These are phyloP conservation scores for Fusarium globosum DNA, from an alignment of 2,329 filamentous ascomycete genomes.

Conservation along the genomic window DNA sequence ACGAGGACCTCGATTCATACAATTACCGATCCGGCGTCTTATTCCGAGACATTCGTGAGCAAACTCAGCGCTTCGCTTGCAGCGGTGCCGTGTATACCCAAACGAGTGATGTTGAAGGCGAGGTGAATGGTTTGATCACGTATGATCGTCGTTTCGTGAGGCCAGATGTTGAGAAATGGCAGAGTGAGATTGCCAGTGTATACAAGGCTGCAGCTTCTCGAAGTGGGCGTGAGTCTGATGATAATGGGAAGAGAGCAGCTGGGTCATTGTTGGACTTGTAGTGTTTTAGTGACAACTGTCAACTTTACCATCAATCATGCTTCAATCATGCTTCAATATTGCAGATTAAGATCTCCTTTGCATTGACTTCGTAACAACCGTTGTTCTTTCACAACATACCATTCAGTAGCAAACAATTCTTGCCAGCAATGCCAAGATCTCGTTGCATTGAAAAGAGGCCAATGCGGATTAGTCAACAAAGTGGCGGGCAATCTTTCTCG, in stretches of 20 bases:
- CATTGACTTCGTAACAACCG: not conserved
- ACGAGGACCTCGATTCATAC: constrained; percentile 67
- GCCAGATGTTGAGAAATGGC: constrained; percentile 68
- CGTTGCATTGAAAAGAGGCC: no score
- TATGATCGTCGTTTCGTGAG: constrained; percentile 73
- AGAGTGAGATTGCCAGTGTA: constrained; percentile 66
- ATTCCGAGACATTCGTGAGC: constrained; percentile 69
- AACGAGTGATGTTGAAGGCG: constrained; percentile 79
- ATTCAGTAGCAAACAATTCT: not conserved
- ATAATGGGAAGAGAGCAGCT: not conserved
- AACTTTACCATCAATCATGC: fast-evolving
- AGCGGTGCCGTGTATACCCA: constrained; percentile 78
- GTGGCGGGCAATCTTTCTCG: not conserved
- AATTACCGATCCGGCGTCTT: constrained; percentile 73
- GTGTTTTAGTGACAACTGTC: not conserved
- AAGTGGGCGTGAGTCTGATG: constrained; percentile 13
- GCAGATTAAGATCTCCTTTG: not conserved
- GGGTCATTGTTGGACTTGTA: constrained; percentile 16
- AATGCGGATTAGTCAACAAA: not conserved
- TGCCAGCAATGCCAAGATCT: fast-evolving
- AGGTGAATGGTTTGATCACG: constrained; percentile 77
- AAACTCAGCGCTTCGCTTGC: constrained; percentile 70
- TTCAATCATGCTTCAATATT: not conserved
- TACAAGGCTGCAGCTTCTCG: constrained; percentile 64
- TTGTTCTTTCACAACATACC: fast-evolving